Conservation (phyloP, 257 asterid genomes). For the Ballota nigra region DNA sequence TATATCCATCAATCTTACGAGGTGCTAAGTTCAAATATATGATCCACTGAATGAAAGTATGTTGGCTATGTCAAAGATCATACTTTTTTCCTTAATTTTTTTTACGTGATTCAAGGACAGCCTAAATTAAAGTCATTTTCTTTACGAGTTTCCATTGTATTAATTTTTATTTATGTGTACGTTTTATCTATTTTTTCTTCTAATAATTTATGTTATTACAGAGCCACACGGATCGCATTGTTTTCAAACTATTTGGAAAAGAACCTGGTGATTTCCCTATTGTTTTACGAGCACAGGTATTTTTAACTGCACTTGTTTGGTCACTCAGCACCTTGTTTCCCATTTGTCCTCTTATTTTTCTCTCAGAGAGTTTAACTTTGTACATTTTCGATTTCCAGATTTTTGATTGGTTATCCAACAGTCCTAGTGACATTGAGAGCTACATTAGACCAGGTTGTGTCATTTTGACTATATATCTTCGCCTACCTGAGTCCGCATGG, state of each 20-base stretch:
- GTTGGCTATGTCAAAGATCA: background rate
- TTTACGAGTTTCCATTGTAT: background rate
- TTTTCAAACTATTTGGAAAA: slow-evolving; percentile 80
- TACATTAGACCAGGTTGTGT: slow-evolving; percentile 91
- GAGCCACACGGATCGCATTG: slow-evolving; percentile 84
- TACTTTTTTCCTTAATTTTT: background rate
- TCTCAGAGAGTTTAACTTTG: slow-evolving; percentile 20
- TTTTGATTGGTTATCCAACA: slow-evolving; percentile 83
- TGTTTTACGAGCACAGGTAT: slow-evolving; percentile 71
- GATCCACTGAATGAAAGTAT: background rate
- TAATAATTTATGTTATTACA: slow-evolving; percentile 32
- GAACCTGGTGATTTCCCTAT: slow-evolving; percentile 74
- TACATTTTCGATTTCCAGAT: slow-evolving; percentile 52
- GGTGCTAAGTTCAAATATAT: background rate
- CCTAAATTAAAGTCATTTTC: background rate
- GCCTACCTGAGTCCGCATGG: slow-evolving; percentile 60
- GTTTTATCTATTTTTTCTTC: slow-evolving; percentile 5
- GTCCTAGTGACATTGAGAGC: slow-evolving; percentile 92
- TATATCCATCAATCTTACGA: background rate
- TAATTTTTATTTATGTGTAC: background rate
- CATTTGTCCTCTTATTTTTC: slow-evolving; percentile 9
- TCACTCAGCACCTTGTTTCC: slow-evolving; percentile 18
- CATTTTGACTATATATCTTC: slow-evolving; percentile 68
- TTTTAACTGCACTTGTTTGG: background rate
- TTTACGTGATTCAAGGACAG: background rate